These are phyloP conservation scores for Saccharomyces eubayanus DNA, from an alignment of 805 yeast species.

Conservation along the genomic window DNA sequence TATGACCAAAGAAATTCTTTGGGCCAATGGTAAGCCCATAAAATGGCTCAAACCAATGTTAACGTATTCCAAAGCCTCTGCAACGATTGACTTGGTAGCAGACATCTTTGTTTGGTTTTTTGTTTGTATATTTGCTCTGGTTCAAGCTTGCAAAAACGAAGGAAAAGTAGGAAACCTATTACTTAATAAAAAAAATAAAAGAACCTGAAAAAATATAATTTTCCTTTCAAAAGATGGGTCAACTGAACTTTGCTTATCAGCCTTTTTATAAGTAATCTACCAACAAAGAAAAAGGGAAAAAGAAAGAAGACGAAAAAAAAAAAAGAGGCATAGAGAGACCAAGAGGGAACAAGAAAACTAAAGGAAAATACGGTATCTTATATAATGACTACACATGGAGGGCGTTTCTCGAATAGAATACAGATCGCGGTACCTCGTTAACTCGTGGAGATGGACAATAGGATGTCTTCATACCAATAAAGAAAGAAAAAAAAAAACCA, in stretches of 20 bases:
- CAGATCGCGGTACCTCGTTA: not conserved
- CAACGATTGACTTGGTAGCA: slow-evolving; percentile 13
- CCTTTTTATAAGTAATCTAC: not conserved
- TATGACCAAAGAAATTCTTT: slow-evolving; percentile 30
- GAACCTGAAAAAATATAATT: not conserved
- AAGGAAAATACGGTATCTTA: not conserved
- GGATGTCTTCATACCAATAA: not conserved
- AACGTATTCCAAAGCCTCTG: slow-evolving; percentile 11
- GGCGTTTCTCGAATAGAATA: not conserved
- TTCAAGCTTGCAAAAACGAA: not conserved
- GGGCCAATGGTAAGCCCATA: slow-evolving; percentile 30
- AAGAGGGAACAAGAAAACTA: not conserved
- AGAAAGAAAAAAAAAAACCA: not conserved
- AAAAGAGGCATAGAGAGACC: not conserved
- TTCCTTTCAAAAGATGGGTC: not conserved
- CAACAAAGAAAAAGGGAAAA: not conserved
- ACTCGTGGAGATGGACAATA: not conserved
- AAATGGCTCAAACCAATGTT: slow-evolving; percentile 20
- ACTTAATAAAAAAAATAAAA: not conserved
- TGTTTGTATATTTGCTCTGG: not conserved
- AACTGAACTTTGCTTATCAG: not conserved
- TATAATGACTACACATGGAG: not conserved
- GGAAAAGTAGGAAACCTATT: not conserved
- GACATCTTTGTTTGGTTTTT: slow-evolving; percentile 3
- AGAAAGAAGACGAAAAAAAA: not conserved